Base-by-base conservation (phyloP, 148 eudicot species). In the Cornus suecica region DNA sequence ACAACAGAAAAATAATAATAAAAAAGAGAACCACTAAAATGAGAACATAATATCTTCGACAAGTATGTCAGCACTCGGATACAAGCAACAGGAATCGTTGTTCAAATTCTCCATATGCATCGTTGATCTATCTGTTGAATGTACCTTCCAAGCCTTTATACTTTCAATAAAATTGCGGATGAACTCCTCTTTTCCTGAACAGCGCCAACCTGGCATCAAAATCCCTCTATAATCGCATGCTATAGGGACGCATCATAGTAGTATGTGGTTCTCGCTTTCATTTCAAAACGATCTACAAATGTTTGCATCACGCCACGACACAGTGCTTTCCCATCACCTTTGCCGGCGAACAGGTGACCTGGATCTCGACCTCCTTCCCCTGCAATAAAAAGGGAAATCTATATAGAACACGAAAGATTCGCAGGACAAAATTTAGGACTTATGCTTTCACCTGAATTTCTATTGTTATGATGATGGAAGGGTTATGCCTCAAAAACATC, bases 261-360 rank as follows among this genome's bases (percentile, higher is more conserved):
- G 54, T 20, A 62, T 24, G 26, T 25, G 20, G 30, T 26, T 15
- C 61, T 42, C 69, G 24, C 4, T 61, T 41, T 65, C 28, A 18
- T 0, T 63, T 68, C 58, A 62, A n/a, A 34, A 18, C 20, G 27
- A 28, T 13, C 70, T 22, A 65, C 69, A 64, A 74, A 45, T 22
- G 29, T 48, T 11, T 26, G 29, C 34, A 75, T 48, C 77, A 75
- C 31, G 29, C 54, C 25, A 52, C 51, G 52, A 30, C 48, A 26
- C 20, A 8, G 11, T 31, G 18, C 78, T 66, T 67, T 60, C 22
- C 77, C 27, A 77, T 88, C 85, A 84, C 82, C 87, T 85, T 64
- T 73, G 81, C n/a, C 87, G 81, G 74, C 91, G 93, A 72, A 72
- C 86, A 67, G 98, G 94, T 71, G 94, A 90, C 79, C 84, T 83